These are phyloP conservation scores for Bryum argenteum DNA, from an alignment of 225 moss, liverwort and hornwort species.

Conservation along the genomic window DNA sequence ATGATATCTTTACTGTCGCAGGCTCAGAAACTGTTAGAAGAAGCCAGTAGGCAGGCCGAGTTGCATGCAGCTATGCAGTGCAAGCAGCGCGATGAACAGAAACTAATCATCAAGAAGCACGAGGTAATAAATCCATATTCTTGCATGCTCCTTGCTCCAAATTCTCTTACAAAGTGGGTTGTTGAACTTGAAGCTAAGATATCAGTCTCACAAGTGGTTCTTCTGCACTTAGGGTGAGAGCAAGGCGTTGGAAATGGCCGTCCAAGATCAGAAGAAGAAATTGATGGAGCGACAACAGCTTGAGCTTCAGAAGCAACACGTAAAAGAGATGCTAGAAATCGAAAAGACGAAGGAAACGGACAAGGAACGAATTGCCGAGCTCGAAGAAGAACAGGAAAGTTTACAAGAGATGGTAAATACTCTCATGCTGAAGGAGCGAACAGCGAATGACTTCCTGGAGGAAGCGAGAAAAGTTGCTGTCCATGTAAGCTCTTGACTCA, in stretches of 20 bases:
- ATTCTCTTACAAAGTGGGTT: not conserved
- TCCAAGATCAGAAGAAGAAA: conserved; percentile 51
- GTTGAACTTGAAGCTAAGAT: not conserved
- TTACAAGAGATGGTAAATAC: conserved; percentile 21
- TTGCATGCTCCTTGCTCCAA: not conserved
- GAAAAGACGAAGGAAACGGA: conserved; percentile 49
- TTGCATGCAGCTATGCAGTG: conserved; percentile 49
- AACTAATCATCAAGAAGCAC: conserved; percentile 62
- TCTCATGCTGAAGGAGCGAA: conserved; percentile 38
- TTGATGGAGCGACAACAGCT: conserved; percentile 51
- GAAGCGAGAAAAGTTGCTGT: conserved; percentile 48
- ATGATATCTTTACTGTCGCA: conserved; percentile 20
- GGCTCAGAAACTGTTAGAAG: conserved; percentile 56
- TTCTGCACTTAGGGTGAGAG: conserved; percentile 51
- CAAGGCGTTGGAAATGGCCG: conserved; percentile 47
- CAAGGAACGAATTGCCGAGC: conserved; percentile 44
- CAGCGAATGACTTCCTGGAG: conserved; percentile 57
- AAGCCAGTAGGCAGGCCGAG: conserved; percentile 49
- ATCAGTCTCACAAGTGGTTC: not conserved
- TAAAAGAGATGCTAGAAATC: conserved; percentile 53
- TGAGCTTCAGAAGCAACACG: conserved; percentile 53
- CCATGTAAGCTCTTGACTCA: conserved; percentile 37
- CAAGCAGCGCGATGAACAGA: conserved; percentile 56
- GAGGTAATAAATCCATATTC: conserved; percentile 54
- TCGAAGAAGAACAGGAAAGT: conserved; percentile 46